These are phyloP conservation scores for Talaromyces proteolyticus DNA, from an alignment of 495 filamentous ascomycete genomes.

Conservation along the genomic window DNA sequence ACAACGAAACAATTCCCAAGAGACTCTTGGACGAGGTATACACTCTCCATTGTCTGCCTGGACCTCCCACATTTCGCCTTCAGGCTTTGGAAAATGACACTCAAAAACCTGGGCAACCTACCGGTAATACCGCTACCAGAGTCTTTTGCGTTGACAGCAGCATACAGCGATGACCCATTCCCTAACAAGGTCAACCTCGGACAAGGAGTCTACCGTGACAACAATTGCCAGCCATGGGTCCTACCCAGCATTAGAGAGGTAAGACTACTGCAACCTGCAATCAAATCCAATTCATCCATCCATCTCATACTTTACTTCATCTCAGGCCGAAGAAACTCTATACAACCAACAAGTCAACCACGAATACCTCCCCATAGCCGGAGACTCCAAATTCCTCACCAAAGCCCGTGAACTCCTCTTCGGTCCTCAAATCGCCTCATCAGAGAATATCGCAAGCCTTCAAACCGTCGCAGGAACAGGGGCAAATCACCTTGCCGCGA, in stretches of 20 bases:
- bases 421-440: conserved; percentile 2
- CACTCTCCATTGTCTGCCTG: conserved; percentile 1
- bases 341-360: conserved; percentile 4
- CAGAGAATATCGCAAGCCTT: conserved; percentile 12
- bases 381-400: conserved; percentile 7
- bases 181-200: conserved; percentile 18
- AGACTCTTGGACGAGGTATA: background rate
- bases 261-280: background rate
- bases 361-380: conserved; percentile 16
- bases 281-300: background rate
- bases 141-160: conserved; percentile 11
- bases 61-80: conserved; percentile 2
- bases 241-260: conserved; percentile 22
- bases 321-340: conserved; percentile 9
- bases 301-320: conserved; percentile 2
- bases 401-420: conserved; percentile 11
- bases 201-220: conserved; percentile 23
- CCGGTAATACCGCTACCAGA: background rate
- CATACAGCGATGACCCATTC: conserved; percentile 3
- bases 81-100: conserved; percentile 1
- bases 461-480: conserved; percentile 86
- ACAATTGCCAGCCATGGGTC: conserved; percentile 24
- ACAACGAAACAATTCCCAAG: background rate
- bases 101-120: conserved; percentile 3
- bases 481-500: conserved; percentile 70